Conservation (phyloP, 805 yeast genomes). For the Candida morakotiae region DNA sequence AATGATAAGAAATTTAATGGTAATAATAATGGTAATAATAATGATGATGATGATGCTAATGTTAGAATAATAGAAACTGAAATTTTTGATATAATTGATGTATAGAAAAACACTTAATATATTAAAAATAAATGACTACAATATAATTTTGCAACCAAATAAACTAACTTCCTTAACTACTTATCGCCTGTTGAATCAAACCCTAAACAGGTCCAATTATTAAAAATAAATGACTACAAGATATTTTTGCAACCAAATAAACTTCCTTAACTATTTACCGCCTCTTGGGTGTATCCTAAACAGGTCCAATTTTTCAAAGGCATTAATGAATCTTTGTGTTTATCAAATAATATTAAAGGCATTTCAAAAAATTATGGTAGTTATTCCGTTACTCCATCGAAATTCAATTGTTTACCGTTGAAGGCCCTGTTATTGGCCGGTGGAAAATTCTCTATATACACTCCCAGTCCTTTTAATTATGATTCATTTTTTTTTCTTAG, state of each 20-base stretch:
- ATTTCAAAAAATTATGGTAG: background rate
- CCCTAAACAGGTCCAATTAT: too few species aligned
- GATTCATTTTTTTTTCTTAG: slow-evolving; percentile 4
- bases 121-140: background rate
- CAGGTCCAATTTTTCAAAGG: too few species aligned
- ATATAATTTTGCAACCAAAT: background rate
- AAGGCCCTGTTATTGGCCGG: background rate
- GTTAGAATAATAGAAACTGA: slow-evolving; percentile 8
- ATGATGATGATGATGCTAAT: slow-evolving; percentile 1
- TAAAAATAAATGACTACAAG: too few species aligned
- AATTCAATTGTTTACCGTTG: too few species aligned
- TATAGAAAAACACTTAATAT: slow-evolving; percentile 1
- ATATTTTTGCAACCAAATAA: too few species aligned
- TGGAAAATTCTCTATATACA: too few species aligned
- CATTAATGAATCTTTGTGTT: too few species aligned
- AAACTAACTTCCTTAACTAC: too few species aligned
- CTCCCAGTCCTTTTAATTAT: too few species aligned
- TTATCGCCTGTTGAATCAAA: background rate
- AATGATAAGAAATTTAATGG: background rate
- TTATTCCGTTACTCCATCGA: slow-evolving; percentile 1
- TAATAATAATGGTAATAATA: background rate
- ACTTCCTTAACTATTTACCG: too few species aligned
- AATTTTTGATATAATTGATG: slow-evolving; percentile 3
- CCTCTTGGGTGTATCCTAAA: too few species aligned
- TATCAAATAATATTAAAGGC: background rate